Evolutionary conservation across 2,329 filamentous ascomycete species (phyloP).

Genomic region (Scedosporium dehoogii): DNA sequence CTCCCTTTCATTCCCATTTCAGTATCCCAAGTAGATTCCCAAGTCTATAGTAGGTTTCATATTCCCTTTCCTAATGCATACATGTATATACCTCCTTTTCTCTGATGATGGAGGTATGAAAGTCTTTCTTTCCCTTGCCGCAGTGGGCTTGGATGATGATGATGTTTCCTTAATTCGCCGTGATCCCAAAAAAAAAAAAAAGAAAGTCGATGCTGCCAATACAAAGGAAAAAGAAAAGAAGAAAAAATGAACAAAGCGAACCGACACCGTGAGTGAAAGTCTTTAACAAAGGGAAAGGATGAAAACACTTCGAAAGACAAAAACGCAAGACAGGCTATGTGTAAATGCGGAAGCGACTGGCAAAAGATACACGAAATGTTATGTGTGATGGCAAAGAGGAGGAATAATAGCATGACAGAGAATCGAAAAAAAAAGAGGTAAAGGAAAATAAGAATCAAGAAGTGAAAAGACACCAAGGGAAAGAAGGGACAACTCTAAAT

Average conservation of each 20-base stretch:
- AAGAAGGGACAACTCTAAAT: not conserved
- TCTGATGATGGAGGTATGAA: not conserved
- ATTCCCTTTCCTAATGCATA: conserved; percentile 3
- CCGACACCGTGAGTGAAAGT: conserved; percentile 4
- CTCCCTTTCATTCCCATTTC: not conserved
- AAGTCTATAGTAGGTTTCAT: conserved; percentile 5
- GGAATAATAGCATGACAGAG: not conserved
- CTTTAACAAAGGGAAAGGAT: conserved; percentile 2
- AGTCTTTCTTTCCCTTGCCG: not conserved
- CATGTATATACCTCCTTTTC: not conserved
- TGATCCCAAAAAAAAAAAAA: not conserved
- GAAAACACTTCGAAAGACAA: not conserved
- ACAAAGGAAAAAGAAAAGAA: conserved; percentile 15
- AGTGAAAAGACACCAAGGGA: not conserved
- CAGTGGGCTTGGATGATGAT: not conserved
- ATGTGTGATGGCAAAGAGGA: not conserved
- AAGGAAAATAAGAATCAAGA: conserved; percentile 1
- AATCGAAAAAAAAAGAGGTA: not conserved
- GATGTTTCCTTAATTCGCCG: conserved; percentile 1
- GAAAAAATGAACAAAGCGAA: conserved; percentile 11
- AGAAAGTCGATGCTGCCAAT: conserved; percentile 8
- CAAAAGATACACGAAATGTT: not conserved
- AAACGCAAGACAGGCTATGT: not conserved
- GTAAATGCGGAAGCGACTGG: not conserved
- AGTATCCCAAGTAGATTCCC: conserved; percentile 1